phyloP scores from a whole-genome alignment of 2,329 filamentous ascomycete species.

The Zymoseptoria ardabiliae region DNA sequence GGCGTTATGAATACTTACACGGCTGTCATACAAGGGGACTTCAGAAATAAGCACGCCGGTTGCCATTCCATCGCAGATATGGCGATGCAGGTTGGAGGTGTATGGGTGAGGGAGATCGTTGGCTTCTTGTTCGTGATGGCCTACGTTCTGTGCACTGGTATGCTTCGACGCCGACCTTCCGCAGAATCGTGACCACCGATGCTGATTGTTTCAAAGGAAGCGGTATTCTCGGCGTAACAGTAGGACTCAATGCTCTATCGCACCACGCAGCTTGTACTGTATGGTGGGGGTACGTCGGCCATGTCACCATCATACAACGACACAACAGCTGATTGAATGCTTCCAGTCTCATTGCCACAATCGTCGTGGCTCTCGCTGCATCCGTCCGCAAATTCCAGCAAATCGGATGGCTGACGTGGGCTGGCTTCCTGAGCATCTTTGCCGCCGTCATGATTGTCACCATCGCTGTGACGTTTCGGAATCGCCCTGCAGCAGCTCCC shows the following conservation, averaged over 20 bases:
- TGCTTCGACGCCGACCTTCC: background rate
- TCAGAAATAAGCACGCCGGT: conserved; percentile 44
- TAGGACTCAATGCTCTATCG: conserved; percentile 49
- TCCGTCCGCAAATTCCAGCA: conserved; percentile 53
- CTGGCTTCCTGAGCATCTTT: conserved; percentile 53
- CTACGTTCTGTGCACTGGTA: conserved; percentile 49
- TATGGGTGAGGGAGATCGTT: conserved; percentile 45
- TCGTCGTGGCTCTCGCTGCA: conserved; percentile 44
- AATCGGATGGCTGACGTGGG: conserved; percentile 56
- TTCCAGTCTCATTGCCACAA: conserved; percentile 41
- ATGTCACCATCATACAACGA: conserved; percentile 17
- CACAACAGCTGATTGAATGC: background rate
- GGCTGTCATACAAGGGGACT: conserved; percentile 44
- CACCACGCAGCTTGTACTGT: conserved; percentile 53
- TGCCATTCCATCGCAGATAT: conserved; percentile 53
- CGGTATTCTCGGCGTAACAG: background rate
- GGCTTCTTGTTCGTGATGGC: conserved; percentile 52
- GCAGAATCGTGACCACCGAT: background rate
- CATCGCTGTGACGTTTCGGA: conserved; percentile 47
- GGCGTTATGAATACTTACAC: conserved; percentile 44
- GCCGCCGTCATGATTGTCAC: conserved; percentile 41
- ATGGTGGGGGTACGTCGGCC: conserved; percentile 36
- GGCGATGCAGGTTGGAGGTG: conserved; percentile 50
- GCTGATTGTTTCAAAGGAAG: background rate
- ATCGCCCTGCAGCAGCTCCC: conserved; percentile 55